Evolutionary conservation across 1,284 basidiomycete genomes (phyloP).

Genomic region (Takashimella tepidaria): DNA sequence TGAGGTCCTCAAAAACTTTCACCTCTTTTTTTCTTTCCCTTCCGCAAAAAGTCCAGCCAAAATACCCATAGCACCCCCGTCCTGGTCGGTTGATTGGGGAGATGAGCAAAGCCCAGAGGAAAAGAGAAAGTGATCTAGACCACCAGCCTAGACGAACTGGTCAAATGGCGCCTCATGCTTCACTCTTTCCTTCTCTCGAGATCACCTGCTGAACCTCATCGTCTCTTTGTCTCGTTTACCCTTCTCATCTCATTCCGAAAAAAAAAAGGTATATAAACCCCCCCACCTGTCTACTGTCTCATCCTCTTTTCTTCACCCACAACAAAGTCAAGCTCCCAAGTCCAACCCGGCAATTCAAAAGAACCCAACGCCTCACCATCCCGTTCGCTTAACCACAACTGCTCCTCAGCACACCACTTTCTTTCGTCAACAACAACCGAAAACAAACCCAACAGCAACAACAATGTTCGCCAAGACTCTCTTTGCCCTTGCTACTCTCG

Average conservation of each 20-base stretch:
- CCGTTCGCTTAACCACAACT: neutral
- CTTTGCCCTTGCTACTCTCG: conserved; percentile 20
- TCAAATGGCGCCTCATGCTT: too few species aligned
- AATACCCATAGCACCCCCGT: too few species aligned
- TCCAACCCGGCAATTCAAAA: too few species aligned
- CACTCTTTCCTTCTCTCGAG: too few species aligned
- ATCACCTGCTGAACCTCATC: too few species aligned
- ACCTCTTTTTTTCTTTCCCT: too few species aligned
- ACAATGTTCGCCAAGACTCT: conserved; percentile 21
- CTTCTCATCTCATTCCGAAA: neutral
- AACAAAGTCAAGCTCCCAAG: too few species aligned
- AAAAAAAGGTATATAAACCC: neutral
- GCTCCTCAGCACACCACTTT: neutral
- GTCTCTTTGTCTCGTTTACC: too few species aligned
- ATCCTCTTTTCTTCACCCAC: neutral
- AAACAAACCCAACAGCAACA: conserved; percentile 5
- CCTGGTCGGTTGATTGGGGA: neutral
- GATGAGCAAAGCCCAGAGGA: neutral
- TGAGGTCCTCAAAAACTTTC: neutral
- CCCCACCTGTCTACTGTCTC: neutral
- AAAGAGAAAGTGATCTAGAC: neutral
- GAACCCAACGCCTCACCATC: neutral
- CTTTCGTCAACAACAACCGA: conserved; percentile 1
- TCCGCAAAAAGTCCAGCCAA: neutral
- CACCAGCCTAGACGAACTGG: neutral